phyloP scores from a whole-genome alignment of 116 monocot species.

The Zostera marina region DNA sequence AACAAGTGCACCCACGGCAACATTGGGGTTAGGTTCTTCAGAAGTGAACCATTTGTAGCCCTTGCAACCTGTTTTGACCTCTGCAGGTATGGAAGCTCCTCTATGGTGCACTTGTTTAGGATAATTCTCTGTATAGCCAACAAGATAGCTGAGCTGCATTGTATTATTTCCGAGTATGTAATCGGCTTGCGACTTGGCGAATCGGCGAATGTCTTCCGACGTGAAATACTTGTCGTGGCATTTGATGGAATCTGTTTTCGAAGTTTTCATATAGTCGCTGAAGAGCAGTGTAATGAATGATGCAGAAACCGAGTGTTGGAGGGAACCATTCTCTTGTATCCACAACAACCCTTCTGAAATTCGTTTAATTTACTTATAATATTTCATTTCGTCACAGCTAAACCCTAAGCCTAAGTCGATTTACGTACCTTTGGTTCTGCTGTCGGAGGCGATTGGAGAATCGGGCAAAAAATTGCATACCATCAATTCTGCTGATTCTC shows the following conservation, averaged over 20 bases:
- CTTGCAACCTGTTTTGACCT: constrained; percentile 63
- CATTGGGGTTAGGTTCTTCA: constrained; percentile 52
- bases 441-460: constrained; percentile 78
- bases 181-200: constrained; percentile 77
- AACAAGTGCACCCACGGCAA: constrained; percentile 68
- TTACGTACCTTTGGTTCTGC: constrained; percentile 66
- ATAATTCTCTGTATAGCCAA: constrained; percentile 64
- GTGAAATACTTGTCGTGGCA: constrained; percentile 51
- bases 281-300: constrained; percentile 82
- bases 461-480: constrained; percentile 80
- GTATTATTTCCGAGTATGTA: constrained; percentile 77
- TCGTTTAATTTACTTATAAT: too few relatives aligned
- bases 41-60: constrained; percentile 63
- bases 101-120: constrained; percentile 89
- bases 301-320: constrained; percentile 79
- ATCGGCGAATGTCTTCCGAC: constrained; percentile 60
- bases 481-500: constrained; percentile 70
- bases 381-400: too few relatives aligned
- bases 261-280: constrained; percentile 96
- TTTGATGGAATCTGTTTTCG: constrained; percentile 29
- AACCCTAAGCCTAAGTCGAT: too few relatives aligned
- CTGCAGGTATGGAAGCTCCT: constrained; percentile 71
- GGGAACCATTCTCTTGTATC: constrained; percentile 67
- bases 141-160: constrained; percentile 84
- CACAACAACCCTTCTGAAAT: constrained; percentile 64